Evolutionary conservation across 1,284 basidiomycete species (phyloP), one percentile per base, ranked within the genome.

Genomic region (Ceratobasidium sp.): DNA sequence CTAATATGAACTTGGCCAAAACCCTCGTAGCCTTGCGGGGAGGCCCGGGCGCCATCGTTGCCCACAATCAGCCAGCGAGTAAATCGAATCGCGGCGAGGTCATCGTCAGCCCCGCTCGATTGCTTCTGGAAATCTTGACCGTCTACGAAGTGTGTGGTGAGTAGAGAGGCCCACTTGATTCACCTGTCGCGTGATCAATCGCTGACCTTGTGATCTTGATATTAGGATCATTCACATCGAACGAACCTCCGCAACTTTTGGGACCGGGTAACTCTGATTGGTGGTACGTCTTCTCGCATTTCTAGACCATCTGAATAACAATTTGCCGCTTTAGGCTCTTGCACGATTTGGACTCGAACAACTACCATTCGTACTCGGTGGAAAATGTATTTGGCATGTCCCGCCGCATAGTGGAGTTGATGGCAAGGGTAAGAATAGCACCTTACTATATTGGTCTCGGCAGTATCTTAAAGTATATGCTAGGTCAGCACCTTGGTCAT

Each of bases 381-480:
- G 84, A 85, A 75, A 82, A 79, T 73, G 80, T 81, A 69, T 82
- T 83, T 74, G 84, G 82, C 69, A 80, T 80, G 75, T 81, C 75
- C 42, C 77, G 76, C 57, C 69, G 73, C 38, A 76, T 79, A 56
- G 74, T 80, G 12, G 75, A 77, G 38, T 58, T 77, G 58, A 75
- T 79, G 57, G 76, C 78, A 49, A 72, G 76, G 72, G 77, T 79
- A 64, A 22, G 58, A 70, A 12, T 25, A 22, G 17, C 6, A 22
- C 31, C 62, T 49, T 40, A 32, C 12, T 38, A 25, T 27, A 45
- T 32, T 47, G 15, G 32, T 20, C 15, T 54, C 62, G 31, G 31
- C 15, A 54, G 17, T 15, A 42, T 49, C 1, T 60, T 57, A 34
- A 35, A 49, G 27, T 15, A 31, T 29, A n/a, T 25, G 22, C 29